Evolutionary conservation across 208 protist genomes (phyloP).

Genomic region (Herpetomonas muscarum): DNA sequence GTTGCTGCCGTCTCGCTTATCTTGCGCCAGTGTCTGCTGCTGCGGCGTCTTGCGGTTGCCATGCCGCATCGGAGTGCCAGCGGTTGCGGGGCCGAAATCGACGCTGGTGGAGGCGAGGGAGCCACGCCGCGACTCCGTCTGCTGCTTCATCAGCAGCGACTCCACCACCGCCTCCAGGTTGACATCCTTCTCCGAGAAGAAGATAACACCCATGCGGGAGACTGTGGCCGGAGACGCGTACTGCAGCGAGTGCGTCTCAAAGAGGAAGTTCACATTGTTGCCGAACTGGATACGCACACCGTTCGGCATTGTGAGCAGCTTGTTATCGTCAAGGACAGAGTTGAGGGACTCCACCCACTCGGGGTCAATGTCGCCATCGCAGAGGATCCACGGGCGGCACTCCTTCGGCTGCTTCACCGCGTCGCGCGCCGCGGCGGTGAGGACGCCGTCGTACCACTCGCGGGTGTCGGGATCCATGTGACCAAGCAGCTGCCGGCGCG

Average conservation of each 20-base stretch:
- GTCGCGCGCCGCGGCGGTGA: constrained; percentile 92
- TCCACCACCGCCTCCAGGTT: constrained; percentile 80
- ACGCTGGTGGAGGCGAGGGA: neutral
- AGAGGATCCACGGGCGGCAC: constrained; percentile 90
- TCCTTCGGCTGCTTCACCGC: constrained; percentile 73
- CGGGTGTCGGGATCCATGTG: constrained; percentile 95
- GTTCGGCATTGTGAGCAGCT: constrained; percentile 97
- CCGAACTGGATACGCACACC: constrained; percentile 96
- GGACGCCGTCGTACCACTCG: constrained; percentile 99
- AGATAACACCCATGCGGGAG: constrained; percentile 95
- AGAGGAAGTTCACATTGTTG: constrained; percentile 94
- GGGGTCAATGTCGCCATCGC: constrained; percentile 98
- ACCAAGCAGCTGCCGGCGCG: constrained; percentile 91
- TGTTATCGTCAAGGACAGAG: constrained; percentile 99
- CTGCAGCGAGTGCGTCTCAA: constrained; percentile 96
- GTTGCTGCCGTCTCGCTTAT: neutral
- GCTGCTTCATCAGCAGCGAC: constrained; percentile 62
- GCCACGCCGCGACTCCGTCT: constrained; percentile 17
- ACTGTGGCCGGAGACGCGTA: constrained; percentile 99
- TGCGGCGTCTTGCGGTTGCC: no score
- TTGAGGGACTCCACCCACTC: constrained; percentile 99
- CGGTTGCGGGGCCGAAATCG: neutral
- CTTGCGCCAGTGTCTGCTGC: no score
- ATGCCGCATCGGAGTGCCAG: neutral
- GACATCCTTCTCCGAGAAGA: constrained; percentile 94